A percentile compares a stretch with the other conserved stretches of the same genome.
These are phyloP conservation scores for Kitagawia praeruptora DNA, from an alignment of 129 eudicot genomes.

Conservation along the genomic window DNA sequence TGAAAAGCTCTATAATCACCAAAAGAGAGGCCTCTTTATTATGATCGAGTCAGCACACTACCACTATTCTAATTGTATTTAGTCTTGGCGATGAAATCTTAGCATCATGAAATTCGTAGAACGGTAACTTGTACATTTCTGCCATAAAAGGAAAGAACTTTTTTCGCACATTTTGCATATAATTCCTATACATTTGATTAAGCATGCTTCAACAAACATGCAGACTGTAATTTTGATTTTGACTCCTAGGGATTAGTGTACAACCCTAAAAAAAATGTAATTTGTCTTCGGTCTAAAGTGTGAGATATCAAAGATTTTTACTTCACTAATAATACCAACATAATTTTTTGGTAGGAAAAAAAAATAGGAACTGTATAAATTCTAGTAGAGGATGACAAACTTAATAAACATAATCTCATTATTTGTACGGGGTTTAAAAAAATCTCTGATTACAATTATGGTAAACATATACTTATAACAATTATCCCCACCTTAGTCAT, in stretches of 20 bases:
- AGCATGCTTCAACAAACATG: not conserved
- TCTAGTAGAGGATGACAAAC: not conserved
- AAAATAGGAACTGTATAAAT: not conserved
- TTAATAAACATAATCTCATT: not conserved
- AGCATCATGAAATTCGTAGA: not conserved
- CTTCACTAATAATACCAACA: not conserved
- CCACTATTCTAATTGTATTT: not conserved
- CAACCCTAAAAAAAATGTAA: not conserved
- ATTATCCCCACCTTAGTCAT: not conserved
- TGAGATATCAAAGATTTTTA: not conserved
- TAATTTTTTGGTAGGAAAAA: not conserved
- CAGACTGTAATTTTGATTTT: not conserved
- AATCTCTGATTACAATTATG: not conserved
- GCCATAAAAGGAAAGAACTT: not conserved
- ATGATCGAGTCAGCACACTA: not conserved
- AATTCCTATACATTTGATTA: not conserved
- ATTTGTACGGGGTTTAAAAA: not conserved
- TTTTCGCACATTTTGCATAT: not conserved
- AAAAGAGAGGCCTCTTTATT: not conserved
- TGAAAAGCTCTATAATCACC: not conserved
- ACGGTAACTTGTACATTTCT: not conserved
- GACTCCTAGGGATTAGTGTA: not conserved
- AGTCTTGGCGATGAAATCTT: not conserved
- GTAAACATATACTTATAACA: not conserved
- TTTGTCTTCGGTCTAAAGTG: not conserved